Conservation (phyloP, 192 early-diverging fungal genomes). For the Rhizoclosmatium sp. region DNA sequence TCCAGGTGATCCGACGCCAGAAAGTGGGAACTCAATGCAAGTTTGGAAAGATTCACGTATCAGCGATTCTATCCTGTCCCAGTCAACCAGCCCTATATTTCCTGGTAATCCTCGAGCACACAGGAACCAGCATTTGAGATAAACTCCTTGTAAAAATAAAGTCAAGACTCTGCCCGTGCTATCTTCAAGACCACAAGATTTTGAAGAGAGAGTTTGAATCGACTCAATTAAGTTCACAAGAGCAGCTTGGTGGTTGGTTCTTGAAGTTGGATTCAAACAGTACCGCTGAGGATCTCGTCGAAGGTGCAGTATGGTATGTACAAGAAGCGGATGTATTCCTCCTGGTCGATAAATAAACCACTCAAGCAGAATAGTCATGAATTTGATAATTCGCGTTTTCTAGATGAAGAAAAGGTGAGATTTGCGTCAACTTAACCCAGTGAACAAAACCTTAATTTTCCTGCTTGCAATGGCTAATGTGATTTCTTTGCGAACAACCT, state of each 20-base stretch:
- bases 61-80: constrained; percentile 1
- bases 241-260: background rate
- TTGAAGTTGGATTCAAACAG: background rate
- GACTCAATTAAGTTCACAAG: background rate
- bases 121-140: constrained; percentile 20
- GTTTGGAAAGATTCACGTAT: constrained; percentile 16
- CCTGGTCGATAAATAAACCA: constrained; percentile 24
- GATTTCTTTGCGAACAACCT: constrained; percentile 26
- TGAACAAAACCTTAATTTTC: constrained; percentile 11
- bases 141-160: constrained; percentile 2
- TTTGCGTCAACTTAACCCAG: background rate
- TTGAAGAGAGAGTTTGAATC: background rate
- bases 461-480: constrained; percentile 5
- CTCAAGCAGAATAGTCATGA: constrained; percentile 14
- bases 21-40: constrained; percentile 8
- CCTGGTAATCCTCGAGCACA: background rate
- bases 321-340: constrained; percentile 34
- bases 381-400: constrained; percentile 34
- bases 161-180: background rate
- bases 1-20: background rate
- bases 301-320: constrained; percentile 28
- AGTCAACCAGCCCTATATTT: background rate
- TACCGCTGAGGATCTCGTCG: constrained; percentile 27
- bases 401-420: background rate
- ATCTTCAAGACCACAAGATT: constrained; percentile 15